A percentile compares a stretch with the other conserved stretches of the same genome.
These are phyloP conservation scores for Tylopilus felleus DNA, from an alignment of 768 basidiomycete species.

Conservation along the genomic window DNA sequence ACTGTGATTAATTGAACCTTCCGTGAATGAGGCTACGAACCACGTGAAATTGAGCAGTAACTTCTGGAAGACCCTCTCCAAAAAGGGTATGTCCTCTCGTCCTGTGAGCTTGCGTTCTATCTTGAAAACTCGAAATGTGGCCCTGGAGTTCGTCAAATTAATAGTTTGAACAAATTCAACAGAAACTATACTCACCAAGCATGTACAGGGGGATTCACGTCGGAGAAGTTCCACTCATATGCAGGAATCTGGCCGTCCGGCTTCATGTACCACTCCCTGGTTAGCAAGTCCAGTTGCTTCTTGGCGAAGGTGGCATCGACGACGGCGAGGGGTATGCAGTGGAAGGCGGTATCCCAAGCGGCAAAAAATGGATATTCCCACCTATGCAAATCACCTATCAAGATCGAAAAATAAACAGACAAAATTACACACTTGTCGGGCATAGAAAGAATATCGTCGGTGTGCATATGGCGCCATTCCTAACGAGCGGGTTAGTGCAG, in stretches of 20 bases:
- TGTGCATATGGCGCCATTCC: conserved; percentile 96
- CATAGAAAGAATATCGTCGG: conserved; percentile 97
- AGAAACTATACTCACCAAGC: conserved; percentile 62
- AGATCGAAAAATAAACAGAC: not conserved
- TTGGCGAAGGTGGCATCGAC: conserved; percentile 96
- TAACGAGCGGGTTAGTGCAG: conserved; percentile 26
- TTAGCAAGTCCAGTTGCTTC: conserved; percentile 93
- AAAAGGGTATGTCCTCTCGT: conserved; percentile 83
- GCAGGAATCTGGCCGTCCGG: conserved; percentile 98
- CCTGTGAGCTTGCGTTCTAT: conserved; percentile 96
- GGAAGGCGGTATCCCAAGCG: conserved; percentile 98
- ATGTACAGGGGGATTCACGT: conserved; percentile 98
- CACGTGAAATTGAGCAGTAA: conserved; percentile 95
- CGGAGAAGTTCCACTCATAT: conserved; percentile 99
- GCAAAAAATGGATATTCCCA: conserved; percentile 99
- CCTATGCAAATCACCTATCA: conserved; percentile 34
- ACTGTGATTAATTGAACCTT: not conserved
- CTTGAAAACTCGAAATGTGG: conserved; percentile 98
- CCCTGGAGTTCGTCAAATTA: conserved; percentile 45
- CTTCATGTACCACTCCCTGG: conserved; percentile 99
- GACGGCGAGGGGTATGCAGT: conserved; percentile 95
- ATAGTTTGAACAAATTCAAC: not conserved
- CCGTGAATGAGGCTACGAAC: conserved; percentile 37
- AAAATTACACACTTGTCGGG: conserved; percentile 79
- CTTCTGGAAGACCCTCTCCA: conserved; percentile 99